Evolutionary conservation across 306 rosid genomes (phyloP).

Genomic region (Coriaria nepalensis): DNA sequence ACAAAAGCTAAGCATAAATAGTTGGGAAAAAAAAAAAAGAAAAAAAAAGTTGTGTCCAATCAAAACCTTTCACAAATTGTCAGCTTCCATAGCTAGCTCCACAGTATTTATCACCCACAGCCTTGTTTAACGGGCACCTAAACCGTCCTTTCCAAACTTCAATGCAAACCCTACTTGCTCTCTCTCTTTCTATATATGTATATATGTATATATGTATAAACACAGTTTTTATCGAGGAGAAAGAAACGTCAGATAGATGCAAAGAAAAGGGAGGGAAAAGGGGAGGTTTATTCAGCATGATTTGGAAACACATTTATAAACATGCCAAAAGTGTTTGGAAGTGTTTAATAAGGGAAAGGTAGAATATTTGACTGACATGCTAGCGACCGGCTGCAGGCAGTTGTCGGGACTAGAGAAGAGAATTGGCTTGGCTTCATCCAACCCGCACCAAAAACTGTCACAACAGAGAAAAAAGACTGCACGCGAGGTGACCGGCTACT

Average conservation of each 20-base stretch:
- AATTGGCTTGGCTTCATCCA: background rate
- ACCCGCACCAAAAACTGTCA: slow-evolving; percentile 35
- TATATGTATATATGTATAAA: too few species aligned
- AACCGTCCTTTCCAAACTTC: slow-evolving; percentile 22
- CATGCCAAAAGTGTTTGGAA: too few species aligned
- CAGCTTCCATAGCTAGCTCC: background rate
- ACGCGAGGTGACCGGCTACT: slow-evolving; percentile 46
- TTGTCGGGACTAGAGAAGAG: slow-evolving; percentile 39
- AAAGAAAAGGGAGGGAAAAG: too few species aligned
- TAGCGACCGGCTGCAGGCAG: slow-evolving; percentile 54
- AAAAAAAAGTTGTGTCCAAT: slow-evolving; percentile 2
- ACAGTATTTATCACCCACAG: slow-evolving; percentile 10
- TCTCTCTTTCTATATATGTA: slow-evolving; percentile 19
- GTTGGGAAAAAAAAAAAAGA: background rate
- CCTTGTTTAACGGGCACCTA: slow-evolving; percentile 39
- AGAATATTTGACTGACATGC: slow-evolving; percentile 45
- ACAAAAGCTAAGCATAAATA: too few species aligned
- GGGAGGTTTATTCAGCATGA: too few species aligned
- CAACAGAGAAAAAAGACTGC: slow-evolving; percentile 22
- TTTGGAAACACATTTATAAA: too few species aligned
- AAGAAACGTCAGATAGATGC: background rate
- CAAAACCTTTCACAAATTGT: slow-evolving; percentile 4
- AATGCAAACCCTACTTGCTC: slow-evolving; percentile 11
- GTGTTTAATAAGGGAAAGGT: background rate
- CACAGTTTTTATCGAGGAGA: too few species aligned